A percentile compares a stretch with the other conserved stretches of the same genome.
phyloP scores from a whole-genome alignment of 2,329 filamentous ascomycete species.

The Nemania serpens region DNA sequence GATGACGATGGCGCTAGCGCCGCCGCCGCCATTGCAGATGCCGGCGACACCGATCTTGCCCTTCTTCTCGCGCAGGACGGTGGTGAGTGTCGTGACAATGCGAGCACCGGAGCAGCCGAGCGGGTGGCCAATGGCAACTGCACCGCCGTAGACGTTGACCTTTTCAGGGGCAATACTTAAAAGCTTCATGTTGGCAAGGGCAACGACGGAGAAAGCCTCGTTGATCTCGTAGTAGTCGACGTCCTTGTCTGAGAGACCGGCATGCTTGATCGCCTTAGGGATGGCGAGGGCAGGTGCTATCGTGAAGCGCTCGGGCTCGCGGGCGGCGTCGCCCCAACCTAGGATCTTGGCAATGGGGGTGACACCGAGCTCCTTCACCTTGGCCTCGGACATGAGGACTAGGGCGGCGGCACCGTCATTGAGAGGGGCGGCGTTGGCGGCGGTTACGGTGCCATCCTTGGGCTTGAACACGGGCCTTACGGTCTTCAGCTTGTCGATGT shows the following conservation, averaged over 20 bases:
- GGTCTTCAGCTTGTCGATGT: constrained; percentile 78
- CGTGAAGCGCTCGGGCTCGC: constrained; percentile 93
- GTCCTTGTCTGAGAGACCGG: constrained; percentile 74
- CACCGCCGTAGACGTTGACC: constrained; percentile 94
- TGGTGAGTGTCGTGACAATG: constrained; percentile 87
- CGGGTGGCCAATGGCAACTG: constrained; percentile 94
- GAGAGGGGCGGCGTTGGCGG: constrained; percentile 93
- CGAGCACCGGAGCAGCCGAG: constrained; percentile 92
- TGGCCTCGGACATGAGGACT: constrained; percentile 91
- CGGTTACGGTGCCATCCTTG: constrained; percentile 85
- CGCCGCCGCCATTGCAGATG: constrained; percentile 98
- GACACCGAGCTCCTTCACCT: constrained; percentile 87
- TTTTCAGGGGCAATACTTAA: constrained; percentile 78
- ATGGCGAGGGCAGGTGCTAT: constrained; percentile 91
- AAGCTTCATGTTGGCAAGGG: constrained; percentile 94
- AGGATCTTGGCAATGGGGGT: constrained; percentile 96
- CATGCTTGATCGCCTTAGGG: constrained; percentile 96
- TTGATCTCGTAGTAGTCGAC: constrained; percentile 99
- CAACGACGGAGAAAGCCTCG: constrained; percentile 97
- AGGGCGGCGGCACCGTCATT: constrained; percentile 94
- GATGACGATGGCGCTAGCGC: constrained; percentile 90
- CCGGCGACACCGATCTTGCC: constrained; percentile 92
- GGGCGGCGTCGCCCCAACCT: constrained; percentile 93
- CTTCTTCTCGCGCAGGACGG: constrained; percentile 87
- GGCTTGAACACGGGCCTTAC: constrained; percentile 85